Base-by-base conservation (phyloP, 106 monocot species). In the Dendrobium officinale region DNA sequence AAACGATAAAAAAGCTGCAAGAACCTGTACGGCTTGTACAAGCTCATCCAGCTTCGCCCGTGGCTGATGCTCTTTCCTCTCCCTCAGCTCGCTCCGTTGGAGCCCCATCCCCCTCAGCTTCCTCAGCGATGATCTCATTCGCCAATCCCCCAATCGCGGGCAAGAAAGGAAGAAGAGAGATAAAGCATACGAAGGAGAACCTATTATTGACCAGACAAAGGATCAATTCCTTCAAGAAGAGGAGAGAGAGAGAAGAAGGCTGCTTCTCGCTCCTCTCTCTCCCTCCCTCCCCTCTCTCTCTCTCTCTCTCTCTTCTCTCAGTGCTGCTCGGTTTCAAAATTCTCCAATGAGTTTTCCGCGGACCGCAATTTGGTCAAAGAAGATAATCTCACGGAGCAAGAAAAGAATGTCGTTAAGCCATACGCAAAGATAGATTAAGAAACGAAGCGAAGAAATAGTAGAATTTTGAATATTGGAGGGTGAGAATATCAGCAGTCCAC, bases 21-120 rank as follows among this genome's bases (percentile, higher is more conserved):
- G 29, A 15, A 92, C 91, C 91, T 89, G 79, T 19, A 81, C 64
- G 27, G 92, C 89, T 55, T 86, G 80, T 72, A 82, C 77, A 44
- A 89, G 84, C 75, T 89, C 89, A 78, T 89, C 92, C 31, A 80
- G 79, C 86, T 79, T 85, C 22, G 89, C 85, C 44, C 80, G 84
- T 2, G 79, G 76, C 55, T 55, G 72, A 68, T 77, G 55, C 47
- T 87, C 80, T 80, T 55, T 77, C 87, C 77, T 82, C 75, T 87
- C 85, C 87, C 78, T 86, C 20, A 37, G 3, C 11, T 88, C 85
- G 55, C 73, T 54, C 75, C 78, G 55, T 17, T 81, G 33, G 70
- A 67, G 59, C 27, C 27, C 51, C 26, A 88, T 8, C n/a, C 48
- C 76, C 42, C 76, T 9, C 76, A 76, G 27, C 49, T 49, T 76